Base-by-base conservation (phyloP, 1,284 basidiomycete genomes). In the Ganoderma lingzhi region DNA sequence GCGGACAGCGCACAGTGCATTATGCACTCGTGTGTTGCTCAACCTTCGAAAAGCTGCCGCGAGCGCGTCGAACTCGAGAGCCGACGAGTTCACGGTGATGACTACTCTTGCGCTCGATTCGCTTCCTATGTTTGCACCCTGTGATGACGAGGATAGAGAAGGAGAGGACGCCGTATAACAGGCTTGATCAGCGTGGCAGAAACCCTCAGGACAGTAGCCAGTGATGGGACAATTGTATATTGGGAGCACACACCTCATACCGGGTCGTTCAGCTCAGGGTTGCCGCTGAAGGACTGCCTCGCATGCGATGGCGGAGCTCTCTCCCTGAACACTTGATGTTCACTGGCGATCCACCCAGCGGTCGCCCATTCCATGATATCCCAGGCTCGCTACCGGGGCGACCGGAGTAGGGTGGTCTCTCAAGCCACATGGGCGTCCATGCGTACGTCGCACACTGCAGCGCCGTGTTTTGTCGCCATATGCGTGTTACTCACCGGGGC, bases 11-110 rank as follows among this genome's bases (percentile, higher is more conserved):
- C 62, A 63, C n/a, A 63, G 62, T 19, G 39, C 61, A 3, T 45
- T 63, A 10, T 63, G 62, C 62, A 51, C 62, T 5, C 44, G 62
- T 2, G 62, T 63, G 10, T 45, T 63, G 9, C 62, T 63, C 62
- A 63, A 63, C 45, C 45, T 63, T 17, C 62, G 51, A 23, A 64
- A 64, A 35, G 63, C 63, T 1, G 63, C 63, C 14, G 51, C 63
- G 23, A 32, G 12, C 10, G 32, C 51, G 6, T 53, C 48, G 0
- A 39, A 59, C 17, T 23, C 45, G 12, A 23, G 35, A 59, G 56
- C 56, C 12, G 37, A 35, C 10, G 56, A 59, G 9, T 59, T 59
- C 37, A 37, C 56, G 0, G n/a, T 59, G 9, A 35, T 39, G 56
- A 59, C 56, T 6, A 59, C 56, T 14, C 56, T 59, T 2, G 56